A percentile compares a stretch with the other conserved stretches of the same genome.
Conservation (phyloP, 768 basidiomycete species). For the Gautieria morchelliformis region DNA sequence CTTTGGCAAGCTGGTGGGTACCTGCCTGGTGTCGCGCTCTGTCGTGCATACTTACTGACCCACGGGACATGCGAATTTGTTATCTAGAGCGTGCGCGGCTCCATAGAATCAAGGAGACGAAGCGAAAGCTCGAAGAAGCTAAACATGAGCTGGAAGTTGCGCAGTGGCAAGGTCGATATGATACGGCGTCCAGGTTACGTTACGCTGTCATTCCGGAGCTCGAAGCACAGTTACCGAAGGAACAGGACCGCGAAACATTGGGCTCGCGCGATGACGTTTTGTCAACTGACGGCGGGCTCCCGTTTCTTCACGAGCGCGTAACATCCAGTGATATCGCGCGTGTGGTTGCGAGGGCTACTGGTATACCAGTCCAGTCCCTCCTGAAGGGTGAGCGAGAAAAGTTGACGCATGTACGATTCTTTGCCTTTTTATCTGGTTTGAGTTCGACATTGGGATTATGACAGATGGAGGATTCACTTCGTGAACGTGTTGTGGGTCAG, state of each 20-base stretch:
- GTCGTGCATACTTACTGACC: neutral
- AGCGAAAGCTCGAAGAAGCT: slow-evolving; percentile 68
- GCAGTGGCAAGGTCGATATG: slow-evolving; percentile 82
- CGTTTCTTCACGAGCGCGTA: slow-evolving; percentile 77
- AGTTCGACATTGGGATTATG: neutral
- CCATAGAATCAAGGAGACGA: slow-evolving; percentile 60
- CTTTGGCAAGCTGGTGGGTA: slow-evolving; percentile 66
- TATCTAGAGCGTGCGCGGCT: slow-evolving; percentile 54
- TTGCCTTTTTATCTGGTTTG: neutral
- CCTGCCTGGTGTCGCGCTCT: neutral
- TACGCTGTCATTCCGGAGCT: slow-evolving; percentile 81
- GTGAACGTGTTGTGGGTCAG: slow-evolving; percentile 77
- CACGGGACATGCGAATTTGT: neutral
- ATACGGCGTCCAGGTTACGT: slow-evolving; percentile 72
- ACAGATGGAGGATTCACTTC: slow-evolving; percentile 81
- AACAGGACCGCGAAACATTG: slow-evolving; percentile 24
- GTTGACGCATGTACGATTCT: slow-evolving; percentile 62
- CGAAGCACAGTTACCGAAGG: slow-evolving; percentile 56
- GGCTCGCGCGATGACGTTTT: slow-evolving; percentile 34
- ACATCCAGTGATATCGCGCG: slow-evolving; percentile 84
- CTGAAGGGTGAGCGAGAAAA: slow-evolving; percentile 86
- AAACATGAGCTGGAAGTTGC: slow-evolving; percentile 83
- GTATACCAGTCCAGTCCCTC: slow-evolving; percentile 83
- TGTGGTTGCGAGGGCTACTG: slow-evolving; percentile 82
- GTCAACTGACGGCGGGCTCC: slow-evolving; percentile 21